Evolutionary conservation across 139 green algal species (phyloP).

Genomic region (Chlamydomonas incerta): DNA sequence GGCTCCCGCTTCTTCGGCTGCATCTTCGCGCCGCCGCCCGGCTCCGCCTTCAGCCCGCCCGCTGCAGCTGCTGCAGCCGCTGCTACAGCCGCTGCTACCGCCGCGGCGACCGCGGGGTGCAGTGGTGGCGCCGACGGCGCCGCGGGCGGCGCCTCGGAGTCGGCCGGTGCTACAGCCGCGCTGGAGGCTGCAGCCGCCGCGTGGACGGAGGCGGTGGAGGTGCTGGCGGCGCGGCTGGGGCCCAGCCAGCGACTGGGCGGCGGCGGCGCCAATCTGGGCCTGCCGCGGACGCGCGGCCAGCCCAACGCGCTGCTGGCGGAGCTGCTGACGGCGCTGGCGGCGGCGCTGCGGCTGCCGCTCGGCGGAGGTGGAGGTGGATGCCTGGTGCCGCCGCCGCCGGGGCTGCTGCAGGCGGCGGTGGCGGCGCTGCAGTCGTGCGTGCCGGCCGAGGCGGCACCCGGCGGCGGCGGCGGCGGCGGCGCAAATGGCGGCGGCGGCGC

Average conservation of each 20-base stretch:
- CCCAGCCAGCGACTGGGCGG: no score
- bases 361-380: not conserved
- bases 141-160: not conserved
- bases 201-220: not conserved
- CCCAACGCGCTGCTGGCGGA: constrained; percentile 19
- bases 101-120: no score
- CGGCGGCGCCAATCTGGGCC: not conserved
- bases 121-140: not conserved
- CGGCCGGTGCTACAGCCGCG: not conserved
- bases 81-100: no score
- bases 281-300: constrained; percentile 4
- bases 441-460: not conserved
- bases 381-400: not conserved
- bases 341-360: not conserved
- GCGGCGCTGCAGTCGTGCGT: constrained; percentile 3
- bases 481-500: no score
- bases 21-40: not conserved
- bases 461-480: no score
- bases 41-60: no score
- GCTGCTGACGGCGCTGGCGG: constrained; percentile 19
- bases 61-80: no score
- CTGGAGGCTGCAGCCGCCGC: constrained; percentile 5
- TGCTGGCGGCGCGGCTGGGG: not conserved
- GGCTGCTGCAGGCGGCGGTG: not conserved
- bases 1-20: constrained; percentile 30